A percentile compares a stretch with the other conserved stretches of the same genome.
Conservation (phyloP, 305 asterid genomes). For the Fraxinus albicans region DNA sequence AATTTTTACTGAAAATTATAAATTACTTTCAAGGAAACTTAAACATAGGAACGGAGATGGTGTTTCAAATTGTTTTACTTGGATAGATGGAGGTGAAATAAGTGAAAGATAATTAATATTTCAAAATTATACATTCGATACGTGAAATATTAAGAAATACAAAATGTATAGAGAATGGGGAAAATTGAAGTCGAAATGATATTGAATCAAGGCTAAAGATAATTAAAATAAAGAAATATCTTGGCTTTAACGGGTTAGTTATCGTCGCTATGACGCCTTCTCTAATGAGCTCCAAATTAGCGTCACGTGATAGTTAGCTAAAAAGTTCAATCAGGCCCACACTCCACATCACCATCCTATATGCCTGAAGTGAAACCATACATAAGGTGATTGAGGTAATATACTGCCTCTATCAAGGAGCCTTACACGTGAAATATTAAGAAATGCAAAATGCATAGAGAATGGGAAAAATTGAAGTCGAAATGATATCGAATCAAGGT, state of each 20-base stretch:
- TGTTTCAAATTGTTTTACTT: neutral
- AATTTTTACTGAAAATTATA: too few species aligned
- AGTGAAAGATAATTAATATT: neutral
- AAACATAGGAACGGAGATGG: neutral
- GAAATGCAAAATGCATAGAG: neutral
- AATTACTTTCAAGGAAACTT: neutral
- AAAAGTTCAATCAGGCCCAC: too few species aligned
- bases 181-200: neutral
- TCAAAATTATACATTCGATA: neutral
- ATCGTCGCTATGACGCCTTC: neutral
- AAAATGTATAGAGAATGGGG: neutral
- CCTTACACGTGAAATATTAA: too few species aligned
- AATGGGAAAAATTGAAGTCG: neutral
- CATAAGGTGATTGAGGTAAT: too few species aligned
- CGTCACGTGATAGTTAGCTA: too few species aligned
- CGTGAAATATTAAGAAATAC: neutral
- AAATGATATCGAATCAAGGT: neutral
- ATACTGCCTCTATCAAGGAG: neutral
- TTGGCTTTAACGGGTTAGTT: neutral
- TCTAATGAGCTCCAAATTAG: too few species aligned
- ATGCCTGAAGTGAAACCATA: neutral
- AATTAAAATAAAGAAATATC: too few species aligned
- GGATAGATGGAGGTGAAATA: neutral
- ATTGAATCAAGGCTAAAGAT: neutral
- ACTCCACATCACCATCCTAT: neutral